These are phyloP conservation scores for Hypoxylon intermedium DNA, from an alignment of 495 filamentous ascomycete genomes.

Conservation along the genomic window DNA sequence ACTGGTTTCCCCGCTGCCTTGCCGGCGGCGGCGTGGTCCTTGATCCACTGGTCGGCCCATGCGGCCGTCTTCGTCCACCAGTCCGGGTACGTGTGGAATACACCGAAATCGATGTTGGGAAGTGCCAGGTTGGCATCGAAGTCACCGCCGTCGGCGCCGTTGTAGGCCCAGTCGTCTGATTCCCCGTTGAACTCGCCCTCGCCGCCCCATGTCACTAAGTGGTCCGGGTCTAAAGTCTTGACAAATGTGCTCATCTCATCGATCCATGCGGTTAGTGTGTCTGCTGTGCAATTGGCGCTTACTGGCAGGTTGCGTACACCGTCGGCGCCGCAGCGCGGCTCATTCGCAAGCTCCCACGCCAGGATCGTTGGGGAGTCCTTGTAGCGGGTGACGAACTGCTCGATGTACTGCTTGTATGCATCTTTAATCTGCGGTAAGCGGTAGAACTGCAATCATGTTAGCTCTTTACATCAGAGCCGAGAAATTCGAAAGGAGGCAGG, in stretches of 20 bases:
- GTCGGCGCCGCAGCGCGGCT: slow-evolving; percentile 68
- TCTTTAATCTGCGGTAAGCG: slow-evolving; percentile 61
- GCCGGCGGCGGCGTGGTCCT: slow-evolving; percentile 62
- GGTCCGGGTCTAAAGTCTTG: slow-evolving; percentile 66
- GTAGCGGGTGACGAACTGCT: slow-evolving; percentile 68
- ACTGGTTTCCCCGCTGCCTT: slow-evolving; percentile 65
- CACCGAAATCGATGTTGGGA: slow-evolving; percentile 66
- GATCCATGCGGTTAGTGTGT: slow-evolving; percentile 68
- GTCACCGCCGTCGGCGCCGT: slow-evolving; percentile 62
- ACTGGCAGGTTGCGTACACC: slow-evolving; percentile 43
- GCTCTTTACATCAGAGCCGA: too few species aligned
- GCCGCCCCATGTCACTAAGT: slow-evolving; percentile 74
- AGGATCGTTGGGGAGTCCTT: slow-evolving; percentile 64
- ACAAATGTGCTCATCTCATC: slow-evolving; percentile 66
- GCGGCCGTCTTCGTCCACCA: slow-evolving; percentile 43
- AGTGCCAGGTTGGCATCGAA: slow-evolving; percentile 62
- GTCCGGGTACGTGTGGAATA: slow-evolving; percentile 68
- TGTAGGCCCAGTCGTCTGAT: slow-evolving; percentile 46
- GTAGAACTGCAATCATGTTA: slow-evolving; percentile 60
- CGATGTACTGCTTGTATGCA: slow-evolving; percentile 69
- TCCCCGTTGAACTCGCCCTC: slow-evolving; percentile 49
- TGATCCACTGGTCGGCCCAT: slow-evolving; percentile 65
- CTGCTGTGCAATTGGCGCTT: slow-evolving; percentile 53
- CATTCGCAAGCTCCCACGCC: slow-evolving; percentile 76
- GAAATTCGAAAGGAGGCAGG: not conserved